Evolutionary conservation across 225 moss, liverwort and hornwort species (phyloP), one percentile per base, ranked within the genome.

Genomic region (Bryum argenteum): DNA sequence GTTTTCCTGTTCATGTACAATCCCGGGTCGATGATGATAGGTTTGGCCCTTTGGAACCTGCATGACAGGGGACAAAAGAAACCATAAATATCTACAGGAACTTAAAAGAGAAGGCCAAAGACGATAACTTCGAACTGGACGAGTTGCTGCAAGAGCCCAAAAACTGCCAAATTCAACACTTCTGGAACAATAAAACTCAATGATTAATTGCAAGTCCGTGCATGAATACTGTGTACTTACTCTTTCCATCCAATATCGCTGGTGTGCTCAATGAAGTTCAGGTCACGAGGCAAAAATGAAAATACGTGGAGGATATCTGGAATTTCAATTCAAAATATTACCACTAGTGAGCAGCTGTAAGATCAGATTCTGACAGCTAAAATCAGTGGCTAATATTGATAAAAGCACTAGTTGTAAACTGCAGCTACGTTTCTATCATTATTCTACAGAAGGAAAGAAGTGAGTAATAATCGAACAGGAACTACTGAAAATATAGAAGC

Each of bases 171-270:
- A 45, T 69, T 54, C 79, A 22, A 74, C 16, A 45, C 22, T 51
- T 21, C 59, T 22, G 33, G 71, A 66, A 54, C 57, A 54, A 44
- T 67, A 17, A 40, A 41, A 60, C 56, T 50, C 8, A 2, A 58
- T 66, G 51, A 6, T 50, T 11, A 44, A 18, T 51, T 18, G 23
- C 54, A 55, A 74, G 12, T 41, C 74, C 14, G 21, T 41, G 55
- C 63, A 68, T 43, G 20, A 67, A 58, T 68, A 28, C 26, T 33
- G 66, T 56, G 23, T 9, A 77, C 89, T 79, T 84, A 97, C 96
- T 97, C 96, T 81, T 94, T 97, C 96, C 96, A 97, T 67, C 94
- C 91, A 64, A 97, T 94, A 72, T 94, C 72, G 77, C 96, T 97
- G 67, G 94, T 91, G 70, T 97, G 96, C 82, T 97, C 94, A 73